phyloP scores from a whole-genome alignment of 441 rosid species.

The Arabidopsis hybrid region DNA sequence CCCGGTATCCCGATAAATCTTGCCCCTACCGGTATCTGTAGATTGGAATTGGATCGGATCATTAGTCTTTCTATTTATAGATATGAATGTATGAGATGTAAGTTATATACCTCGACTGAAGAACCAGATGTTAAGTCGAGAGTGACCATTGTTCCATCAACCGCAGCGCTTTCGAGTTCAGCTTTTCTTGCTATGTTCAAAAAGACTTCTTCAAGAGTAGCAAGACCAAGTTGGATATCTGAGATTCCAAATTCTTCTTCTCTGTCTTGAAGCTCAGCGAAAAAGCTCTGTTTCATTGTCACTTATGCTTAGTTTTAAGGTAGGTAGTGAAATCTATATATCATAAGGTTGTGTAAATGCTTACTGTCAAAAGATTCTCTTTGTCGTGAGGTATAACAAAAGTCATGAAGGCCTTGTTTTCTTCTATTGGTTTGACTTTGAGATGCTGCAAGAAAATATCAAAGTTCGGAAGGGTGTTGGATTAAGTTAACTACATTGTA shows the following conservation, averaged over 20 bases:
- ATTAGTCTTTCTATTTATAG: too few relatives aligned
- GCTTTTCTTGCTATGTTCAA: constrained; percentile 89
- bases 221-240: constrained; percentile 86
- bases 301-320: background rate
- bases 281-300: constrained; percentile 58
- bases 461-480: constrained; percentile 31
- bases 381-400: constrained; percentile 85
- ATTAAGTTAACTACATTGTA: constrained; percentile 13
- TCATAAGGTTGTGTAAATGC: constrained; percentile 20
- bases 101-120: constrained; percentile 59
- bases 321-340: background rate
- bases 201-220: constrained; percentile 97
- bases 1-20: constrained; percentile 86
- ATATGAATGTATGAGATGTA: constrained; percentile 50
- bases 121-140: constrained; percentile 72
- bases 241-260: constrained; percentile 66
- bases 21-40: constrained; percentile 87
- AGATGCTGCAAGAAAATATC: constrained; percentile 57
- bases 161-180: constrained; percentile 84
- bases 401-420: constrained; percentile 75
- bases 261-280: constrained; percentile 78
- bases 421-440: constrained; percentile 71
- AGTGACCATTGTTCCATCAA: constrained; percentile 74
- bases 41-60: background rate
- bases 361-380: constrained; percentile 76